These are phyloP conservation scores for Helotiales sp. DNA, from an alignment of 2,329 filamentous ascomycete genomes.

Conservation along the genomic window DNA sequence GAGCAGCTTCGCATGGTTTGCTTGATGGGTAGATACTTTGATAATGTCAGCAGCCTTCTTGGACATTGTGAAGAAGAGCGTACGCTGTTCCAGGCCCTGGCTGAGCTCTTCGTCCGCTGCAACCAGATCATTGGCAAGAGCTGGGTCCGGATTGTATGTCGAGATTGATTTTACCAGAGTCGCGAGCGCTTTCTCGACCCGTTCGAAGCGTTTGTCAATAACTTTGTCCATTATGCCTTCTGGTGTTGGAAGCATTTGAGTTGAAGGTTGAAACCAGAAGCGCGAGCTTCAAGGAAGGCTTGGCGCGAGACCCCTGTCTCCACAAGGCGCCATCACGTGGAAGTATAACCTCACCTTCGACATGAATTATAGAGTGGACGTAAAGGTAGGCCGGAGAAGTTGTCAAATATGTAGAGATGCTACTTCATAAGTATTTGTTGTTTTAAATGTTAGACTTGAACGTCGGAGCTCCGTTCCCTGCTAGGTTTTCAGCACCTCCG, in stretches of 20 bases:
- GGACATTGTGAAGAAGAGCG: constrained; percentile 12
- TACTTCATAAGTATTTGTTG: too few relatives aligned
- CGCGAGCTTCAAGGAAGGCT: not conserved
- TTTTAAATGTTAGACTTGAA: too few relatives aligned
- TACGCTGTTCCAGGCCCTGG: constrained; percentile 65
- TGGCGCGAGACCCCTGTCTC: not conserved
- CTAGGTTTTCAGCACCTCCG: too few relatives aligned
- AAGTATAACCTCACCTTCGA: not conserved
- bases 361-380: too few relatives aligned
- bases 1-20: constrained; percentile 69
- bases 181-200: constrained; percentile 65
- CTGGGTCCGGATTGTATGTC: constrained; percentile 74
- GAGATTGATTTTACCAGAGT: constrained; percentile 77
- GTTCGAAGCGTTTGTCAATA: constrained; percentile 63
- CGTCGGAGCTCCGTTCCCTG: too few relatives aligned
- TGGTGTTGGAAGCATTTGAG: not conserved
- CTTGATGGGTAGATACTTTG: constrained; percentile 71
- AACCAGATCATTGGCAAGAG: constrained; percentile 67
- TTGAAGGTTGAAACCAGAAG: not conserved
- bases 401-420: too few relatives aligned
- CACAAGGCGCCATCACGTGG: not conserved
- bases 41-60: not conserved
- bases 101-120: constrained; percentile 68
- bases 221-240: constrained; percentile 57
- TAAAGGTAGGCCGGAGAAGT: too few relatives aligned